Percentiles rank a stretch among this genome's conserved stretches.
Conservation (phyloP, 2,329 filamentous ascomycete genomes). For the Ustulina deusta region DNA sequence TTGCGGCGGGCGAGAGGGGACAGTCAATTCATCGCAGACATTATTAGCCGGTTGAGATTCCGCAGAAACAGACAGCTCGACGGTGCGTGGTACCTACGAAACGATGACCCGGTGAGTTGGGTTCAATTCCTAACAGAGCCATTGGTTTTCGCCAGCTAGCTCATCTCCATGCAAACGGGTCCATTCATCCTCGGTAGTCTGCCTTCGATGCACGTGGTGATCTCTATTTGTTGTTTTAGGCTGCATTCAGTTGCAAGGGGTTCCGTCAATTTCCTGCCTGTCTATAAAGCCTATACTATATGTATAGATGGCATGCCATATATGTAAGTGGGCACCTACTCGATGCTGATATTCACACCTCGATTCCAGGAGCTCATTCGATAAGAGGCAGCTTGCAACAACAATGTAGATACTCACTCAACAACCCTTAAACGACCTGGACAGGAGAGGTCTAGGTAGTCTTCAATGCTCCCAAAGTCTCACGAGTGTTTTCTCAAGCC, state of each 20-base stretch:
- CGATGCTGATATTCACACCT: too few species aligned
- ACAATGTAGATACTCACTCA: too few species aligned
- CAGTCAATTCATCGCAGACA: background rate
- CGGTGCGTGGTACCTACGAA: too few species aligned
- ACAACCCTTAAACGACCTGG: background rate
- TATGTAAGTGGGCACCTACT: background rate
- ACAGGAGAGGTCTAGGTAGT: too few species aligned
- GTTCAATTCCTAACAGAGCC: too few species aligned
- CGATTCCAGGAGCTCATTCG: background rate
- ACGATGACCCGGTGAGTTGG: too few species aligned
- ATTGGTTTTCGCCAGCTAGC: too few species aligned
- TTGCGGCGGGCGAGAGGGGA: background rate
- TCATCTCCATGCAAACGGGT: too few species aligned
- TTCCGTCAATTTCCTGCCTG: background rate
- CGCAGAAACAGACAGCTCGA: background rate
- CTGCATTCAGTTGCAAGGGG: slow-evolving; percentile 27
- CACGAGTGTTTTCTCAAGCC: slow-evolving; percentile 1
- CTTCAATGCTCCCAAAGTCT: too few species aligned
- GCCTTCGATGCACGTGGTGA: background rate
- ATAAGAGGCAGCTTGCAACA: background rate
- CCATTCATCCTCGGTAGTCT: background rate
- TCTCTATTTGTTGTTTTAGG: slow-evolving; percentile 30
- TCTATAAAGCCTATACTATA: too few species aligned
- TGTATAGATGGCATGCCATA: background rate
- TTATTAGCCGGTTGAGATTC: background rate